Evolutionary conservation across 2,329 filamentous ascomycete genomes (phyloP).

Genomic region (Stenocarpella maydis): DNA sequence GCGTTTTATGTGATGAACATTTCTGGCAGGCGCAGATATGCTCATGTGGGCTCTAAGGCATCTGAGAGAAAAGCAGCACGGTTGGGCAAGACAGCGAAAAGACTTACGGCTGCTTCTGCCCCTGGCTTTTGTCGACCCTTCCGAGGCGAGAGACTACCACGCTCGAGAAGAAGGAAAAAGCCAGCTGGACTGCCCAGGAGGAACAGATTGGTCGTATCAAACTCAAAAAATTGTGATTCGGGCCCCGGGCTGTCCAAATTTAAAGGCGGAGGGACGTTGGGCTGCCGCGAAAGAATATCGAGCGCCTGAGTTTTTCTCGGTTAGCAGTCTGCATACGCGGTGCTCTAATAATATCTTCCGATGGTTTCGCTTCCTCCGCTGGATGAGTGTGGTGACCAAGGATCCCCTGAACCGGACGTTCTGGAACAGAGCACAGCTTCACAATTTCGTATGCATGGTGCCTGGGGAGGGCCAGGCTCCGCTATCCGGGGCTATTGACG

Average conservation of each 20-base stretch:
- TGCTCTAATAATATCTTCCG: background rate
- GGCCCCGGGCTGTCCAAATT: slow-evolving; percentile 51
- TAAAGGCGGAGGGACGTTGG: slow-evolving; percentile 70
- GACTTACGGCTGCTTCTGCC: slow-evolving; percentile 61
- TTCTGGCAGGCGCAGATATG: too few species aligned
- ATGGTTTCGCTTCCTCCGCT: background rate
- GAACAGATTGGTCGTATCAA: slow-evolving; percentile 90
- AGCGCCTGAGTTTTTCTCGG: slow-evolving; percentile 58
- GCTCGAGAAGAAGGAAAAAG: slow-evolving; percentile 91
- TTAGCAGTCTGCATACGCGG: background rate
- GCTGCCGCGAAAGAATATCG: slow-evolving; percentile 89
- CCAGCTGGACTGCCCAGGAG: slow-evolving; percentile 89
- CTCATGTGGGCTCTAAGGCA: background rate
- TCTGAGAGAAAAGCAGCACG: background rate
- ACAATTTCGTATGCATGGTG: background rate
- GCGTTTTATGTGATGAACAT: too few species aligned
- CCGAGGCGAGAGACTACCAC: slow-evolving; percentile 75
- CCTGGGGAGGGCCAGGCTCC: background rate
- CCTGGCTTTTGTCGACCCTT: slow-evolving; percentile 79
- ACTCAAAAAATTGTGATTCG: slow-evolving; percentile 77
- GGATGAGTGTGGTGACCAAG: too few species aligned
- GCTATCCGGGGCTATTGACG: background rate
- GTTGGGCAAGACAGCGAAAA: background rate
- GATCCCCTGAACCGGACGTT: background rate
- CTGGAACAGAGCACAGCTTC: background rate